Conservation (phyloP, 306 rosid species). For the Sindora glabra region DNA sequence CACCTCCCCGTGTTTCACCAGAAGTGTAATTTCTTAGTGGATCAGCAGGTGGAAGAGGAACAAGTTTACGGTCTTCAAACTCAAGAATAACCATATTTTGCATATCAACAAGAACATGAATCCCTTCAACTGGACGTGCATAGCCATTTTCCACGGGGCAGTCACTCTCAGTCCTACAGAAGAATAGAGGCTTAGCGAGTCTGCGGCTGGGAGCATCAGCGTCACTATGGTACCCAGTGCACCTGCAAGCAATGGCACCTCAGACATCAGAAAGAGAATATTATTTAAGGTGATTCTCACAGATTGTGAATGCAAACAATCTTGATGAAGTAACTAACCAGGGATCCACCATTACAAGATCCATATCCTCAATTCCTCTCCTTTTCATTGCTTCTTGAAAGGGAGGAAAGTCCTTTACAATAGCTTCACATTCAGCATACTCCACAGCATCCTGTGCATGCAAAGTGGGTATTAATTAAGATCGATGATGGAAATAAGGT, state of each 20-base stretch:
- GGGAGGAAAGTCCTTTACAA: conserved; percentile 63
- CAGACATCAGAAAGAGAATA: neutral
- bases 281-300: neutral
- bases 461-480: conserved; percentile 7
- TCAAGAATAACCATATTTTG: conserved; percentile 76
- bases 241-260: conserved; percentile 34
- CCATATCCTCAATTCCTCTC: conserved; percentile 86
- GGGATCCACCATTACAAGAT: conserved; percentile 82
- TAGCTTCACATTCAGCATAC: conserved; percentile 84
- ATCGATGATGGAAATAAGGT: neutral
- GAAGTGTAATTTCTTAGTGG: conserved; percentile 67
- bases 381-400: conserved; percentile 78
- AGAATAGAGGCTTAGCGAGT: conserved; percentile 74
- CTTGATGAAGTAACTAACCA: conserved; percentile 38
- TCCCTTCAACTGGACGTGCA: conserved; percentile 87
- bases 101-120: conserved; percentile 78
- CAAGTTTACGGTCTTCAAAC: conserved; percentile 72
- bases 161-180: conserved; percentile 84
- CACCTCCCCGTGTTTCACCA: conserved; percentile 76
- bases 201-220: conserved; percentile 82
- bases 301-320: neutral
- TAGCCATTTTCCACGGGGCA: conserved; percentile 84
- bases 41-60: conserved; percentile 78
- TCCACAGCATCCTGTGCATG: conserved; percentile 61
- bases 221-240: conserved; percentile 70